Evolutionary conservation across 2,329 filamentous ascomycete genomes (phyloP).

Genomic region (Claviceps sp.): DNA sequence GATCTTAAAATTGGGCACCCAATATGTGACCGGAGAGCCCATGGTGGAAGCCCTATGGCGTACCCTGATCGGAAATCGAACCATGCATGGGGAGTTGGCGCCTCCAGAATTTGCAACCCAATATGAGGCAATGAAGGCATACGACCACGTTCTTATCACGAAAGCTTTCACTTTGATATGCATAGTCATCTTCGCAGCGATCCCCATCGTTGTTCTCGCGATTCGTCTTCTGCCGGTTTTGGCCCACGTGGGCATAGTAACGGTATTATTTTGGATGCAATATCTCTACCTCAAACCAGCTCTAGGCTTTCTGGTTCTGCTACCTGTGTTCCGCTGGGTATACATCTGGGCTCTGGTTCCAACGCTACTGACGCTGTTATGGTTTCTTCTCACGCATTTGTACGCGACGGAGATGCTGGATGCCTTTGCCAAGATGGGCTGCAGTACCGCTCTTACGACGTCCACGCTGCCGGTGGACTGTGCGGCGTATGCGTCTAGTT

Average conservation of each 20-base stretch:
- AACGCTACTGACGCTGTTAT: background rate
- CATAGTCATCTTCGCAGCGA: background rate
- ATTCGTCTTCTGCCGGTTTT: slow-evolving; percentile 4
- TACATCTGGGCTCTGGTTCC: slow-evolving; percentile 1
- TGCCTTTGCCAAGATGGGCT: slow-evolving; percentile 1
- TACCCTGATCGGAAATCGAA: slow-evolving; percentile 5
- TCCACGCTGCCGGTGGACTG: slow-evolving; percentile 3
- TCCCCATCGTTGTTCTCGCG: background rate
- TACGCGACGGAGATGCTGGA: background rate
- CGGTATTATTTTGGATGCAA: background rate
- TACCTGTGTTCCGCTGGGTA: slow-evolving; percentile 5
- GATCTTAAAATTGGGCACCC: background rate
- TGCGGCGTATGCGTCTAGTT: background rate
- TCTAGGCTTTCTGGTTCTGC: background rate
- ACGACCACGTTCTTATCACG: background rate
- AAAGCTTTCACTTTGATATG: background rate
- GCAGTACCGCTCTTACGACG: background rate
- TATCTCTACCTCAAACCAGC: background rate
- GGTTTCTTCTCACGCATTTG: background rate
- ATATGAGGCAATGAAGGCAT: slow-evolving; percentile 5
- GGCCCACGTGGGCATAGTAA: background rate
- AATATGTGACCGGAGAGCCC: slow-evolving; percentile 5
- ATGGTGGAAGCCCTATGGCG: slow-evolving; percentile 6
- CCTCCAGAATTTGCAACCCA: slow-evolving; percentile 3
- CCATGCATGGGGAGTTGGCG: slow-evolving; percentile 1